phyloP scores from a whole-genome alignment of 352 stramenopile genomes.

The Globisporangium alternatum region DNA sequence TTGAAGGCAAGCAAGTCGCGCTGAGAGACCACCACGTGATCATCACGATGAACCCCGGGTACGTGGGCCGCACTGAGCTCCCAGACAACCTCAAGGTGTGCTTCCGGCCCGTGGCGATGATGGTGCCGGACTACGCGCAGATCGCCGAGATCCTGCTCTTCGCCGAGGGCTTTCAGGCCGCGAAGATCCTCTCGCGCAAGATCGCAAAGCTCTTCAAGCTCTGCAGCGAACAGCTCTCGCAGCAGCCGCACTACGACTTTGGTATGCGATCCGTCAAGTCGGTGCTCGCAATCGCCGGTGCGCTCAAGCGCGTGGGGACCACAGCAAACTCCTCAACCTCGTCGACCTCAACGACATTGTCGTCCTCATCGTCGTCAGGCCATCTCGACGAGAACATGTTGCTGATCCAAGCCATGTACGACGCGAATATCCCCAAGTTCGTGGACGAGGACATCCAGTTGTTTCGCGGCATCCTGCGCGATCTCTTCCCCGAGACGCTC shows the following conservation, averaged over 20 bases:
- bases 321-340: slow-evolving; percentile 10
- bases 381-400: slow-evolving; percentile 62
- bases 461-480: slow-evolving; percentile 87
- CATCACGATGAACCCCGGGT: slow-evolving; percentile 89
- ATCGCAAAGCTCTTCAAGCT: slow-evolving; percentile 81
- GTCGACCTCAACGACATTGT: background rate
- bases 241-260: slow-evolving; percentile 88
- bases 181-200: slow-evolving; percentile 61
- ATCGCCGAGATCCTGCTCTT: slow-evolving; percentile 87
- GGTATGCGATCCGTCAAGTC: slow-evolving; percentile 85
- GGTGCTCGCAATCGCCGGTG: slow-evolving; percentile 75
- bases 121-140: slow-evolving; percentile 84
- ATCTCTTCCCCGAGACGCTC: slow-evolving; percentile 77
- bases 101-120: slow-evolving; percentile 87
- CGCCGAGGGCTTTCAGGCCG: slow-evolving; percentile 71
- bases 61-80: slow-evolving; percentile 74
- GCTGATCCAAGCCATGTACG: slow-evolving; percentile 93
- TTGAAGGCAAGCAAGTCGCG: slow-evolving; percentile 56
- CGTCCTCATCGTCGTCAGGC: background rate
- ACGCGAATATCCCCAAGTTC: slow-evolving; percentile 91
- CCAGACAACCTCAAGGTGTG: slow-evolving; percentile 84
- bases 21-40: slow-evolving; percentile 77
- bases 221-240: slow-evolving; percentile 81
- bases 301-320: slow-evolving; percentile 41
- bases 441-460: slow-evolving; percentile 84